phyloP scores from a whole-genome alignment of 768 basidiomycete species.

The Russula sp. region DNA sequence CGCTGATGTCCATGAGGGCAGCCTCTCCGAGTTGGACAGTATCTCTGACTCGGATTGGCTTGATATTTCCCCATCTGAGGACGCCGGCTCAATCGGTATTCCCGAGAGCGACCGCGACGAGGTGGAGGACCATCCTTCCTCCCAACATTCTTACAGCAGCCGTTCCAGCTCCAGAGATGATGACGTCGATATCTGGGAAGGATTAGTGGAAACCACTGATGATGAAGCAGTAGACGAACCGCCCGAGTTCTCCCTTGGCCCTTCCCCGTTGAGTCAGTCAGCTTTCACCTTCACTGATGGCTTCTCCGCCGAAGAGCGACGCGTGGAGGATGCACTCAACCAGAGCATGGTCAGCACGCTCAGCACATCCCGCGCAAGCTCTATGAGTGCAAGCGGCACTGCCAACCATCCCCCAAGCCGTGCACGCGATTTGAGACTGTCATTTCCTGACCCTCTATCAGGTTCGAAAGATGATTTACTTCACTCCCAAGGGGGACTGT shows the following conservation, averaged over 20 bases:
- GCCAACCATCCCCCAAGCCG: conserved; percentile 44
- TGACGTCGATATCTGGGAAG: conserved; percentile 74
- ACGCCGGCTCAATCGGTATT: conserved; percentile 60
- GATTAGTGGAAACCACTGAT: conserved; percentile 55
- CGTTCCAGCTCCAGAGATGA: conserved; percentile 58
- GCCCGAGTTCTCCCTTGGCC: conserved; percentile 23
- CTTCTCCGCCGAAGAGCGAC: conserved; percentile 49
- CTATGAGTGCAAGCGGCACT: conserved; percentile 34
- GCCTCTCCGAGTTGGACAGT: conserved; percentile 55
- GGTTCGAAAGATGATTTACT: conserved; percentile 56
- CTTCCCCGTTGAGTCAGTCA: conserved; percentile 6
- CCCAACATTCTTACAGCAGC: conserved; percentile 65
- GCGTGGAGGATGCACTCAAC: conserved; percentile 67
- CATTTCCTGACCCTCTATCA: conserved; percentile 78
- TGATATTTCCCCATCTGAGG: conserved; percentile 67
- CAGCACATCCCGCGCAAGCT: conserved; percentile 63
- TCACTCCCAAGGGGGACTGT: conserved; percentile 48
- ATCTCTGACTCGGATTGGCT: conserved; percentile 82
- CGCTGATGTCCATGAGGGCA: conserved; percentile 33
- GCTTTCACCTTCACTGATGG: conserved; percentile 1
- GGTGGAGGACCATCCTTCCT: conserved; percentile 43
- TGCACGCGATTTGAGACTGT: conserved; percentile 66
- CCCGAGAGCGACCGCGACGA: conserved; percentile 58
- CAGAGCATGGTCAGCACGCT: conserved; percentile 80
- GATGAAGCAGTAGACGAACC: conserved; percentile 36